Conservation (phyloP, 2,329 filamentous ascomycete species). For the Pseudogymnoascus sp. region DNA sequence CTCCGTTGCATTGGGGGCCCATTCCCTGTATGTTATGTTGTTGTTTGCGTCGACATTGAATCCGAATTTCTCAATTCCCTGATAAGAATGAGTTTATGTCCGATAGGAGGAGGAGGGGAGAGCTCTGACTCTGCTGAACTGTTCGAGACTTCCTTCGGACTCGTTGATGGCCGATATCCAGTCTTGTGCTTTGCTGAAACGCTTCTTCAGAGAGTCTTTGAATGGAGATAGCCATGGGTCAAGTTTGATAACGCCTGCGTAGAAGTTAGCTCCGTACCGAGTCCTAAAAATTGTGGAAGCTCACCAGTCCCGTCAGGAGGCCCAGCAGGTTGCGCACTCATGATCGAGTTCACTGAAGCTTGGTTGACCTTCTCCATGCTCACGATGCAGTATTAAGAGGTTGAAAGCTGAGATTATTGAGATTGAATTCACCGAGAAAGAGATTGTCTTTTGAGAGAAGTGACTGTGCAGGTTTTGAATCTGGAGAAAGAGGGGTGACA, state of each 20-base stretch:
- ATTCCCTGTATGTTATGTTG: constrained; percentile 87
- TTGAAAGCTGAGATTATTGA: background rate
- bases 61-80: constrained; percentile 83
- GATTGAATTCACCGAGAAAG: background rate
- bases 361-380: constrained; percentile 25
- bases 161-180: constrained; percentile 83
- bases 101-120: background rate
- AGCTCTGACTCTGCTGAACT: constrained; percentile 68
- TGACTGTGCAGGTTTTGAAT: background rate
- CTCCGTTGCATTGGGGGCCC: constrained; percentile 82
- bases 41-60: constrained; percentile 74
- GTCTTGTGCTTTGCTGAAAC: constrained; percentile 70
- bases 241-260: constrained; percentile 69
- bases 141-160: constrained; percentile 79
- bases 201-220: constrained; percentile 63
- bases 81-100: constrained; percentile 16
- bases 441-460: background rate
- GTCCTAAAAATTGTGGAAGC: constrained; percentile 17
- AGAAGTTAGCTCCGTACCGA: constrained; percentile 13
- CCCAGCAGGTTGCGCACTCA: constrained; percentile 36
- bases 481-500: constrained; percentile 15
- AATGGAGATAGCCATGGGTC: constrained; percentile 89
- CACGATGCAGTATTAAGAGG: background rate
- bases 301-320: constrained; percentile 66
- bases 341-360: constrained; percentile 22